Conservation (phyloP, 2,329 filamentous ascomycete species). For the Aphanoascus verrucosus region DNA sequence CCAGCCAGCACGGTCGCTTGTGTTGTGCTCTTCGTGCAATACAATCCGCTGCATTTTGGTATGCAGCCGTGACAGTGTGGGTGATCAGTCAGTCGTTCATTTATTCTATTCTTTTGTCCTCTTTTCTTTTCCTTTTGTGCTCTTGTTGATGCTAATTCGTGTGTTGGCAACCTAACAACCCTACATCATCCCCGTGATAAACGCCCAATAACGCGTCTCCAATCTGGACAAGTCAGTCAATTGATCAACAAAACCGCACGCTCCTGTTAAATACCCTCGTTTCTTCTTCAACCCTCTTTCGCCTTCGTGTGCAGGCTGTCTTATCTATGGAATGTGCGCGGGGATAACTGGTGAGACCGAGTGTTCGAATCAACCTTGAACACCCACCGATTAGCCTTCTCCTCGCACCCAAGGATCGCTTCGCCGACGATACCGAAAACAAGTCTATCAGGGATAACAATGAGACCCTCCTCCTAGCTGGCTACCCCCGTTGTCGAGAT, state of each 20-base stretch:
- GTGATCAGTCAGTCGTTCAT: constrained; percentile 19
- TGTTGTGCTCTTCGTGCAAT: constrained; percentile 26
- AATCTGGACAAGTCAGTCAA: constrained; percentile 1
- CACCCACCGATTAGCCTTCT: not conserved
- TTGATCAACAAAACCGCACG: not conserved
- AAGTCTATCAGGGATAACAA: not conserved
- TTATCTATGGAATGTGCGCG: not conserved
- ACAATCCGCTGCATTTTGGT: constrained; percentile 18
- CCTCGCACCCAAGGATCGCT: constrained; percentile 2
- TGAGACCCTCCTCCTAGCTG: constrained; percentile 2
- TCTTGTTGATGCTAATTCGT: constrained; percentile 14
- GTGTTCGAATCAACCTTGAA: not conserved
- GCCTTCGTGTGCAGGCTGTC: not conserved
- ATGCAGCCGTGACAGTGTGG: constrained; percentile 13
- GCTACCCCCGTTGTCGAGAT: not conserved
- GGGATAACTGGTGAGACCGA: constrained; percentile 3
- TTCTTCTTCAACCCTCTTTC: not conserved
- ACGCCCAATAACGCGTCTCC: constrained; percentile 10
- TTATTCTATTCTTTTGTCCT: constrained; percentile 15
- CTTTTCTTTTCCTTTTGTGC: constrained; percentile 13
- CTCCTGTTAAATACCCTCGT: not conserved
- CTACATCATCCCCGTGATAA: constrained; percentile 2
- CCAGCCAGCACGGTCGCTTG: constrained; percentile 25
- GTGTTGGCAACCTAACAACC: constrained; percentile 6
- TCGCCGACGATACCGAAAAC: not conserved